Percentiles rank a stretch among this genome's conserved stretches.
Conservation (phyloP, 169 alveolate genomes). For the Plasmodium gonderi region DNA sequence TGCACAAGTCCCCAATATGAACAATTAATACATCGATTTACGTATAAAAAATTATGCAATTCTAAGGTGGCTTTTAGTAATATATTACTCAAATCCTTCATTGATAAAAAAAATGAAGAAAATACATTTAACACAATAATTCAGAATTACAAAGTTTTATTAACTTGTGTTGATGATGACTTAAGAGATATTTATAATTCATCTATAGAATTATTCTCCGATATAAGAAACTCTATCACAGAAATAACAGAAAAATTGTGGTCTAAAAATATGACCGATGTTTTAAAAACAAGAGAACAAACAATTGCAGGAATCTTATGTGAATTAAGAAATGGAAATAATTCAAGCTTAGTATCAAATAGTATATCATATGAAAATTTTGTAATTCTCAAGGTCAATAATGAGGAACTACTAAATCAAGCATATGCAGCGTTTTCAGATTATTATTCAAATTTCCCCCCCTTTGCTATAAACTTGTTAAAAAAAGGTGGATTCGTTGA, state of each 20-base stretch:
- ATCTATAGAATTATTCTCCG: conserved; percentile 25
- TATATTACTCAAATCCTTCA: conserved; percentile 47
- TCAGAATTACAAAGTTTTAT: conserved; percentile 16
- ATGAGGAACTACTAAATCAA: conserved; percentile 25
- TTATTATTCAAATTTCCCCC: conserved; percentile 49
- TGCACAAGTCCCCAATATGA: conserved; percentile 62
- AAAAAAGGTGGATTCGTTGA: conserved; percentile 56
- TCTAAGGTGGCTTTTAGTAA: conserved; percentile 47
- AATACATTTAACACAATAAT: conserved; percentile 37
- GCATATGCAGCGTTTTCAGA: conserved; percentile 62
- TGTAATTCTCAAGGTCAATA: conserved; percentile 38
- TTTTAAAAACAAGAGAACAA: conserved; percentile 63
- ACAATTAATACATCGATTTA: conserved; percentile 31
- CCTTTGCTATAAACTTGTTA: conserved; percentile 7
- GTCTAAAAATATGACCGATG: conserved; percentile 48
- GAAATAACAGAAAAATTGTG: conserved; percentile 38
- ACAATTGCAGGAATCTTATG: conserved; percentile 49
- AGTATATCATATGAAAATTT: conserved; percentile 53
- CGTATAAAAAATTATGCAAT: conserved; percentile 55
- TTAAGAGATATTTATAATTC: conserved; percentile 30
- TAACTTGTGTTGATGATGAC: conserved; percentile 48
- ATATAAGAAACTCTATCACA: conserved; percentile 18
- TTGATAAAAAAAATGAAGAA: conserved; percentile 23
- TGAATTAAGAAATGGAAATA: conserved; percentile 58
- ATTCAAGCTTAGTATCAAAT: conserved; percentile 9